Evolutionary conservation across 2,329 filamentous ascomycete genomes (phyloP).

Genomic region (Uncinocarpus reesii): DNA sequence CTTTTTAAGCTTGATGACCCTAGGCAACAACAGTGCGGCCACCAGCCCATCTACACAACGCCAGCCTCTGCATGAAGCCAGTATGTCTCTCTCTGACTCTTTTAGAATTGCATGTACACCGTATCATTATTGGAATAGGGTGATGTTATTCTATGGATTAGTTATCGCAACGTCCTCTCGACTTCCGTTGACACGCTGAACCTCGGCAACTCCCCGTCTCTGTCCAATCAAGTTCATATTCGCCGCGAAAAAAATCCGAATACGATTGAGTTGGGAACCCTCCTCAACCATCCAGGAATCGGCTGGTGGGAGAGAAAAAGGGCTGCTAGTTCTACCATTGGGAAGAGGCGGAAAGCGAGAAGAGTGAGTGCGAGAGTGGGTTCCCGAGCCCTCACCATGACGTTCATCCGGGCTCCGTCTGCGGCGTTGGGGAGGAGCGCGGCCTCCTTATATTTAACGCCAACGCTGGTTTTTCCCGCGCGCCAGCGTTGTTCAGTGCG

Average conservation of each 20-base stretch:
- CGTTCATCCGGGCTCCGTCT: background rate
- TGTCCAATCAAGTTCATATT: background rate
- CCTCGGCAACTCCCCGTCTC: background rate
- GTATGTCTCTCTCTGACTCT: too few relatives aligned
- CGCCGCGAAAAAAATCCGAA: background rate
- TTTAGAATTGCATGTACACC: too few relatives aligned
- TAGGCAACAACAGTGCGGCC: background rate
- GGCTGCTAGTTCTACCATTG: too few relatives aligned
- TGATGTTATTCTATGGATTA: too few relatives aligned
- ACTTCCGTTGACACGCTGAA: too few relatives aligned
- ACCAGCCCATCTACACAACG: too few relatives aligned
- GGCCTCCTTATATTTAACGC: background rate
- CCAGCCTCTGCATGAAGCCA: too few relatives aligned
- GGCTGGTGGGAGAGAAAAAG: too few relatives aligned
- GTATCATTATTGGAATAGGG: too few relatives aligned
- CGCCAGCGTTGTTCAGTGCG: too few relatives aligned
- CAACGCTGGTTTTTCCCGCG: background rate
- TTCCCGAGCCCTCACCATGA: constrained; percentile 1
- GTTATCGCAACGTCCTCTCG: background rate
- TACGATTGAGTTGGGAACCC: background rate
- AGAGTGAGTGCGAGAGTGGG: background rate
- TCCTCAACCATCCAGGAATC: too few relatives aligned
- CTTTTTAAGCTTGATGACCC: background rate
- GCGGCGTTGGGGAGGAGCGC: background rate
- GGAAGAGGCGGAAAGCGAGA: too few relatives aligned